Conservation (phyloP, 169 alveolate genomes). For the Cryptosporidium sp. region DNA sequence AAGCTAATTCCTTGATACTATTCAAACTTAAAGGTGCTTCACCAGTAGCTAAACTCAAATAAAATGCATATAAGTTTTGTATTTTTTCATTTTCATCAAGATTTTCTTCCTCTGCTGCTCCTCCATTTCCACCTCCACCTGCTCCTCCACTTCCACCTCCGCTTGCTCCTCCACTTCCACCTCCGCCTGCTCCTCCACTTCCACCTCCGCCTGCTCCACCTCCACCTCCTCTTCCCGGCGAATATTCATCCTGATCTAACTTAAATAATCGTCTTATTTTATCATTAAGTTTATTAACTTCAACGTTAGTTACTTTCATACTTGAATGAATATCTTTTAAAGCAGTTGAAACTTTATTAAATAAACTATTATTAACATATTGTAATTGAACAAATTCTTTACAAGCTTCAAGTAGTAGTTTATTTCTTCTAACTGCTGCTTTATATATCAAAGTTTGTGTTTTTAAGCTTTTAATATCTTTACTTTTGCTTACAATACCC, state of each 20-base stretch:
- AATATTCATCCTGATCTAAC: not conserved
- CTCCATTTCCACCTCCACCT: not conserved
- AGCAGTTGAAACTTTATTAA: not conserved
- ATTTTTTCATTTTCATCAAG: not conserved
- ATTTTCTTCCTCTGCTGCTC: not conserved
- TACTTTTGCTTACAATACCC: not conserved
- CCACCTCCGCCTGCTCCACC: too few species aligned
- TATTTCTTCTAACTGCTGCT: slow-evolving; percentile 15
- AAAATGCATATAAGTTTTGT: not conserved
- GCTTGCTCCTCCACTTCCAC: not conserved
- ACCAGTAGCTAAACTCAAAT: not conserved
- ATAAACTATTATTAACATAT: not conserved
- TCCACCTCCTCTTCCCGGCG: too few species aligned
- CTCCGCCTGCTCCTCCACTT: not conserved
- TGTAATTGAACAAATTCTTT: not conserved
- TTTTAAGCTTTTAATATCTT: not conserved
- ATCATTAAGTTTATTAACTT: not conserved
- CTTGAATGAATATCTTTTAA: not conserved
- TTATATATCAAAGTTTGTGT: not conserved
- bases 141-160: too few species aligned
- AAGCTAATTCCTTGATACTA: not conserved
- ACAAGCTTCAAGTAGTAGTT: not conserved
- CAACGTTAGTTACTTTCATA: not conserved
- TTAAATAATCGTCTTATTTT: not conserved
- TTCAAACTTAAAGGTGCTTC: not conserved